Evolutionary conservation across 164 flowering plant genomes (phyloP).

Genomic region (Warburgia ugandensis): DNA sequence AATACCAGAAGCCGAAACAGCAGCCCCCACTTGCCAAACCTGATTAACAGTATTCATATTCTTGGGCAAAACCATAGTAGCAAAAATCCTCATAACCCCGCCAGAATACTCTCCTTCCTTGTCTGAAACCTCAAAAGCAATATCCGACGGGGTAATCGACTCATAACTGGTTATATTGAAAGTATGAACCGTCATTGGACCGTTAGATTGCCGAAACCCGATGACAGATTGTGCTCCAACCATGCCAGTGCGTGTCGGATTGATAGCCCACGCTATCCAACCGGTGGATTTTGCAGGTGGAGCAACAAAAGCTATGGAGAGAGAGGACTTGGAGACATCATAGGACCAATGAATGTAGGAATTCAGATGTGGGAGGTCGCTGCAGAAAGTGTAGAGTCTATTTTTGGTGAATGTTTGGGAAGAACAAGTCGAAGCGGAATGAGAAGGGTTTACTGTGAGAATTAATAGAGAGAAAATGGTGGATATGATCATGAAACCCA

Average conservation of each 20-base stretch:
- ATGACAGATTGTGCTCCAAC: slow-evolving; percentile 41
- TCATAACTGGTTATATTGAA: slow-evolving; percentile 27
- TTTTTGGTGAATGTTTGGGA: slow-evolving; percentile 26
- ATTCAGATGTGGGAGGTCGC: slow-evolving; percentile 33
- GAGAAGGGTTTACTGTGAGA: no score
- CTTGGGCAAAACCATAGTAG: slow-evolving; percentile 33
- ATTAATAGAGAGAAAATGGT: no score
- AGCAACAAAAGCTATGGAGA: slow-evolving; percentile 40
- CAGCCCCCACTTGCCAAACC: slow-evolving; percentile 80
- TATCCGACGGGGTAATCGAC: slow-evolving; percentile 9
- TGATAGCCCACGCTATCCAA: slow-evolving; percentile 62
- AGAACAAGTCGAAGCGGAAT: slow-evolving; percentile 28
- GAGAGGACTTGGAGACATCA: slow-evolving; percentile 24
- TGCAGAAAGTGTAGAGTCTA: slow-evolving; percentile 27
- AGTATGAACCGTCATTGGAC: slow-evolving; percentile 27
- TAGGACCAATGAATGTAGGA: slow-evolving; percentile 49
- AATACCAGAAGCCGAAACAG: slow-evolving; percentile 23
- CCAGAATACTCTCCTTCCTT: slow-evolving; percentile 19
- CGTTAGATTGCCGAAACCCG: slow-evolving; percentile 22
- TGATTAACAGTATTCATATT: slow-evolving; percentile 36
- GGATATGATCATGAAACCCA: no score
- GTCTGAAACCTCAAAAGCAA: slow-evolving; percentile 28
- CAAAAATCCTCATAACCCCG: slow-evolving; percentile 37
- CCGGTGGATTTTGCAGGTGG: slow-evolving; percentile 28
- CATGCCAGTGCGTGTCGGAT: slow-evolving; percentile 42